These are phyloP conservation scores for Starmerella floricola DNA, from an alignment of 805 yeast species.

Conservation along the genomic window DNA sequence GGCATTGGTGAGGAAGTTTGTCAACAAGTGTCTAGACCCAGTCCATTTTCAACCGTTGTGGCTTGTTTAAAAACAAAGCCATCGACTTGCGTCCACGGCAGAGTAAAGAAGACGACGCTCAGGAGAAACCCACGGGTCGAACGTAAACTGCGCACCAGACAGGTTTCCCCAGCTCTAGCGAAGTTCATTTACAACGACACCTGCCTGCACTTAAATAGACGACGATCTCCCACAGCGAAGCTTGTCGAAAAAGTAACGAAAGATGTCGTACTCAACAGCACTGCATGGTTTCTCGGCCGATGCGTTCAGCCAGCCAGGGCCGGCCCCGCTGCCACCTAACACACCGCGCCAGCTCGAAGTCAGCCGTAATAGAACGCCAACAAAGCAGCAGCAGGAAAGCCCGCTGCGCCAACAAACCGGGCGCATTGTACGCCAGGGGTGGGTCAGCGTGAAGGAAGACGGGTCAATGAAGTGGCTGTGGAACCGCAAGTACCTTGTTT, in stretches of 20 bases:
- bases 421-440: constrained; percentile 42
- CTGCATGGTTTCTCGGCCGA: constrained; percentile 18
- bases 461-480: constrained; percentile 74
- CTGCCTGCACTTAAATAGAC: too few relatives aligned
- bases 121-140: too few relatives aligned
- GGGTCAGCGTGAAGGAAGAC: constrained; percentile 89
- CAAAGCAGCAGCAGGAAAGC: neutral
- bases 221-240: too few relatives aligned
- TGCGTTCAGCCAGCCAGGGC: constrained; percentile 22
- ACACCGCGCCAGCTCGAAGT: neutral
- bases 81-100: neutral
- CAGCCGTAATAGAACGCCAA: neutral
- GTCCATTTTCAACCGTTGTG: too few relatives aligned
- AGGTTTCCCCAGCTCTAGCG: too few relatives aligned
- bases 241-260: too few relatives aligned
- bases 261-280: constrained; percentile 18
- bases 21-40: too few relatives aligned
- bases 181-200: too few relatives aligned
- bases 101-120: neutral
- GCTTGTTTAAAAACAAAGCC: neutral
- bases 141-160: too few relatives aligned
- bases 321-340: constrained; percentile 21
- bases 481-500: constrained; percentile 76
- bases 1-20: neutral
- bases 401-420: constrained; percentile 2